Conservation (phyloP, 345 rosid genomes). For the Brassica nigra region DNA sequence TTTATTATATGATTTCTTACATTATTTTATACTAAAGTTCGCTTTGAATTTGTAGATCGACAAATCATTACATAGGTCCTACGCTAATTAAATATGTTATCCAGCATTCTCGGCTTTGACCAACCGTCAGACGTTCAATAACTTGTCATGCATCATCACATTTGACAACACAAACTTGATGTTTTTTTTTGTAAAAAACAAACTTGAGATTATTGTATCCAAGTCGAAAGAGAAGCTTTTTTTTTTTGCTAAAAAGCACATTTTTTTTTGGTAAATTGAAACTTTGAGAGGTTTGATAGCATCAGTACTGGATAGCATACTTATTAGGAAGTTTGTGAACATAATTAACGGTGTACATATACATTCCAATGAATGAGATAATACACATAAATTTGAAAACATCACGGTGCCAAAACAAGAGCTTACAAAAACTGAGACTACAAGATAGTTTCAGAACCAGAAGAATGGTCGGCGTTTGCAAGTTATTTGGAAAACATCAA, state of each 20-base stretch:
- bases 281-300: background rate
- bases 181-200: background rate
- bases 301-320: background rate
- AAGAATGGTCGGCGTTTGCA: too few relatives aligned
- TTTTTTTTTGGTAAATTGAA: background rate
- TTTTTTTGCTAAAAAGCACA: too few relatives aligned
- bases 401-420: background rate
- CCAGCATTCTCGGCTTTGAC: constrained; percentile 5
- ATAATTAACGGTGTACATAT: background rate
- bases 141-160: background rate
- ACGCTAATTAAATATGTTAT: constrained; percentile 16
- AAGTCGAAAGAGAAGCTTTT: background rate
- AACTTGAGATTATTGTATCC: background rate
- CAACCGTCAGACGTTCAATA: constrained; percentile 8
- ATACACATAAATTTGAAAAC: background rate
- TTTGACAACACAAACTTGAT: background rate
- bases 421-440: background rate
- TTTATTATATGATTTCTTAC: background rate
- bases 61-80: constrained; percentile 2
- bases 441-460: too few relatives aligned
- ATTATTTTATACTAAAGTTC: background rate
- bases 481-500: too few relatives aligned
- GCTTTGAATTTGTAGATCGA: background rate
- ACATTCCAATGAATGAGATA: background rate
- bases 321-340: background rate